These are phyloP conservation scores for Pleurotus platypus DNA, from an alignment of 768 basidiomycete genomes.

Conservation along the genomic window DNA sequence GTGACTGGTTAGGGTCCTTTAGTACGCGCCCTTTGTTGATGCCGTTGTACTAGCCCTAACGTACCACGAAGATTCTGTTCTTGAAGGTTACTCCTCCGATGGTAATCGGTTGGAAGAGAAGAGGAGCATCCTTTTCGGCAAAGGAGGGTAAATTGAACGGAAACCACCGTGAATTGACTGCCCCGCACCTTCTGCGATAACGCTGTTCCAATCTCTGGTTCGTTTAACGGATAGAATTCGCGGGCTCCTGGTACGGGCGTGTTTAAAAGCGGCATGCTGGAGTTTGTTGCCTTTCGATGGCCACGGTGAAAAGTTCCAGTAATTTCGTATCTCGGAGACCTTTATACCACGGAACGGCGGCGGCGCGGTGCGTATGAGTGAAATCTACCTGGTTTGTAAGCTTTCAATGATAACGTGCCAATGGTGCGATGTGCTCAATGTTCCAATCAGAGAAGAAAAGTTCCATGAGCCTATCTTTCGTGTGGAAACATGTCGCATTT, in stretches of 20 bases:
- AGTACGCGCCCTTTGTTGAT: not conserved
- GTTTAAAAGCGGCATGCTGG: conserved; percentile 31
- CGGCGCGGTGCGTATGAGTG: not conserved
- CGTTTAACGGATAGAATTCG: conserved; percentile 59
- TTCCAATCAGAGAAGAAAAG: no score
- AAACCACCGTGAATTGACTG: no score
- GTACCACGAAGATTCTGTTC: conserved; percentile 69
- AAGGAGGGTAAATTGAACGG: no score
- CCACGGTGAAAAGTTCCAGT: not conserved
- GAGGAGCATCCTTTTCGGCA: conserved; percentile 46
- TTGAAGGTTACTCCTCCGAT: conserved; percentile 64
- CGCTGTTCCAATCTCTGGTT: conserved; percentile 48
- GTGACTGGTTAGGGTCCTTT: conserved; percentile 37
- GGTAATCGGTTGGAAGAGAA: conserved; percentile 63
- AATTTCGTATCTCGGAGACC: not conserved
- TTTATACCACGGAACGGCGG: not conserved
- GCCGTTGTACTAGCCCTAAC: conserved; percentile 11
- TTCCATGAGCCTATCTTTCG: no score
- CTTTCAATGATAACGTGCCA: not conserved
- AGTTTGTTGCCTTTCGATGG: not conserved
- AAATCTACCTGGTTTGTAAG: not conserved
- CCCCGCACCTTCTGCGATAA: conserved; percentile 10
- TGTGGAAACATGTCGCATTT: not conserved
- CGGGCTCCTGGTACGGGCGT: conserved; percentile 43
- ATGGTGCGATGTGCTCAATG: not conserved